phyloP scores from a whole-genome alignment of 2,329 filamentous ascomycete genomes.

The Colletotrichum sp. region DNA sequence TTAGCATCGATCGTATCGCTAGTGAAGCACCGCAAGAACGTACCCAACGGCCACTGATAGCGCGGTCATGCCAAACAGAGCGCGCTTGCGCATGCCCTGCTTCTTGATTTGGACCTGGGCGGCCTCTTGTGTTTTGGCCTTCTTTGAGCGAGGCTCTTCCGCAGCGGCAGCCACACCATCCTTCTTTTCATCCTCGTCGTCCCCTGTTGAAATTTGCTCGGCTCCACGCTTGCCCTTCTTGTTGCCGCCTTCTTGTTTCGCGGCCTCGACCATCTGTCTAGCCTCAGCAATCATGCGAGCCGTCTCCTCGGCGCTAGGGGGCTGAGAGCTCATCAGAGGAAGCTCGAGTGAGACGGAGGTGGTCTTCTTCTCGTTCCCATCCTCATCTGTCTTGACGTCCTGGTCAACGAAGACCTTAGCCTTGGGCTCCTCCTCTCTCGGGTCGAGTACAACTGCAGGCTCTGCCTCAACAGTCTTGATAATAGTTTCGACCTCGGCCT shows the following conservation, averaged over 20 bases:
- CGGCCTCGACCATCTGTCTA: slow-evolving; percentile 83
- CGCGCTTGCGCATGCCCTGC: slow-evolving; percentile 84
- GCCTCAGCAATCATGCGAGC: slow-evolving; percentile 85
- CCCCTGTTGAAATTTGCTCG: slow-evolving; percentile 72
- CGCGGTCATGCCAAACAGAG: slow-evolving; percentile 84
- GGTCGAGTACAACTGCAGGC: slow-evolving; percentile 51
- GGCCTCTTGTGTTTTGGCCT: slow-evolving; percentile 71
- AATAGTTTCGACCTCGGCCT: slow-evolving; percentile 36
- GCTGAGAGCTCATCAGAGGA: slow-evolving; percentile 63
- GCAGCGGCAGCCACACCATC: slow-evolving; percentile 38
- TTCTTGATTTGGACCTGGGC: slow-evolving; percentile 72
- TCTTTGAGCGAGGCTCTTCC: slow-evolving; percentile 69
- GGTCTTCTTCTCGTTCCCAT: slow-evolving; percentile 70
- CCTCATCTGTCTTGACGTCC: slow-evolving; percentile 57
- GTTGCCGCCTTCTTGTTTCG: slow-evolving; percentile 42
- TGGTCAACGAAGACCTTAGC: slow-evolving; percentile 76
- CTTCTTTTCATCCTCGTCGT: slow-evolving; percentile 59
- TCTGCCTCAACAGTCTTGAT: slow-evolving; percentile 58
- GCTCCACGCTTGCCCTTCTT: slow-evolving; percentile 75
- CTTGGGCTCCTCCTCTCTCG: slow-evolving; percentile 61
- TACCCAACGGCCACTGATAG: slow-evolving; percentile 84
- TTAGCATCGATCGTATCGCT: background rate
- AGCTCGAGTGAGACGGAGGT: slow-evolving; percentile 80
- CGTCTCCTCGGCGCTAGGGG: slow-evolving; percentile 79
- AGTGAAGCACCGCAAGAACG: background rate